A percentile compares a stretch with the other conserved stretches of the same genome.
phyloP scores from a whole-genome alignment of 305 asterid species.

The Stenogyne calaminthoides region DNA sequence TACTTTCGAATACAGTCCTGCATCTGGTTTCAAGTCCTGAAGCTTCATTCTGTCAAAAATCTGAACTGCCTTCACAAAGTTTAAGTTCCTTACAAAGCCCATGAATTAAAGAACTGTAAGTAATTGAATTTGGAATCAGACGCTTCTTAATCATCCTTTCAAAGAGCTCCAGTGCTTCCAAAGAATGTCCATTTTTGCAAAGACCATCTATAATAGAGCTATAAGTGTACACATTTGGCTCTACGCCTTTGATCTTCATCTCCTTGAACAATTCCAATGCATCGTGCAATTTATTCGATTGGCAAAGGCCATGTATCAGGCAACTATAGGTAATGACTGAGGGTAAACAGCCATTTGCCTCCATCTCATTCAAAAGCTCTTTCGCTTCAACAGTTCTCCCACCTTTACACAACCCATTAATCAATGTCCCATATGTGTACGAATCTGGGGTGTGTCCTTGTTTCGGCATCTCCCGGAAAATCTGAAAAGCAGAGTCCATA shows the following conservation, averaged over 20 bases:
- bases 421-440: constrained; percentile 83
- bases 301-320: constrained; percentile 73
- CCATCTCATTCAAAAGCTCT: constrained; percentile 82
- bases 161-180: constrained; percentile 60
- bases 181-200: constrained; percentile 79
- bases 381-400: constrained; percentile 76
- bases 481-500: constrained; percentile 67
- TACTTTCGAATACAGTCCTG: constrained; percentile 72
- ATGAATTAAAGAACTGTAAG: constrained; percentile 73
- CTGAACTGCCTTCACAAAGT: constrained; percentile 66
- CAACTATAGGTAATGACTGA: constrained; percentile 68
- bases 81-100: constrained; percentile 76
- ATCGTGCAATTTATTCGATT: constrained; percentile 54
- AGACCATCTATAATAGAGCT: constrained; percentile 83
- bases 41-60: constrained; percentile 87
- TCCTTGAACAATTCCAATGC: constrained; percentile 66
- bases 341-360: constrained; percentile 69
- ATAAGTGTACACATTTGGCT: constrained; percentile 84
- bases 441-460: constrained; percentile 76
- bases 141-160: constrained; percentile 56
- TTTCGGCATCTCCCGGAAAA: constrained; percentile 77
- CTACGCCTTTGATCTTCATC: constrained; percentile 68
- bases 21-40: constrained; percentile 89
- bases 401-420: constrained; percentile 70
- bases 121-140: constrained; percentile 65